Percentiles rank a stretch among this genome's conserved stretches.
These are phyloP conservation scores for Leptographium radiaticola DNA, from an alignment of 2,329 filamentous ascomycete species.

Conservation along the genomic window DNA sequence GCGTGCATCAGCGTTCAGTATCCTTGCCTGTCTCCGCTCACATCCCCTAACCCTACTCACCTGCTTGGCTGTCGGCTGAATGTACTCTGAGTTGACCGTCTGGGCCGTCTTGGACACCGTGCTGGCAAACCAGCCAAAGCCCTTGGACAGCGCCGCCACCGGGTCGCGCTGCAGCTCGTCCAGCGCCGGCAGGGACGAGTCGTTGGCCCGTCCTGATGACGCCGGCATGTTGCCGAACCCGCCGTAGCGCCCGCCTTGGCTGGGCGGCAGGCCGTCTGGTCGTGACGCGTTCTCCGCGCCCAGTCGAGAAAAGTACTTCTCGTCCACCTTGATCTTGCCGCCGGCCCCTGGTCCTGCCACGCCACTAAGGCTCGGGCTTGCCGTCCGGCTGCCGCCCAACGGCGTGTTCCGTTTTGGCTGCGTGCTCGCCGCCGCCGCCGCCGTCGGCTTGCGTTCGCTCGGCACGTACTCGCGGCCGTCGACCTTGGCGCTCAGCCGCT, in stretches of 20 bases:
- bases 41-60: constrained; percentile 31
- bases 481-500: constrained; percentile 73
- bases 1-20: not conserved
- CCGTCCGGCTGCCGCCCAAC: constrained; percentile 12
- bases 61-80: constrained; percentile 85
- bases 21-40: not conserved
- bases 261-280: constrained; percentile 64
- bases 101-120: constrained; percentile 85
- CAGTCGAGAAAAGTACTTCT: constrained; percentile 79
- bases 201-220: constrained; percentile 29
- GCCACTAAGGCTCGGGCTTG: constrained; percentile 13
- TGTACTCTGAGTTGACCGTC: constrained; percentile 78
- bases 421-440: constrained; percentile 8
- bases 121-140: constrained; percentile 86
- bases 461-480: constrained; percentile 80
- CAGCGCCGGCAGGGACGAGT: constrained; percentile 47
- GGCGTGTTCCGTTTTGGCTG: not conserved
- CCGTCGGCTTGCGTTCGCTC: constrained; percentile 38
- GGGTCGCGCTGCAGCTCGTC: constrained; percentile 89
- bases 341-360: constrained; percentile 7
- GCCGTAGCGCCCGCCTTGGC: constrained; percentile 80
- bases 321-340: constrained; percentile 54
- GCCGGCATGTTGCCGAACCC: constrained; percentile 76
- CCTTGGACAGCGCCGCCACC: constrained; percentile 74
- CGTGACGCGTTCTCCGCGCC: constrained; percentile 72